Percentiles rank a stretch among this genome's conserved stretches.
Evolutionary conservation across 352 stramenopile genomes (phyloP).

Genomic region (Phytophthora pini): DNA sequence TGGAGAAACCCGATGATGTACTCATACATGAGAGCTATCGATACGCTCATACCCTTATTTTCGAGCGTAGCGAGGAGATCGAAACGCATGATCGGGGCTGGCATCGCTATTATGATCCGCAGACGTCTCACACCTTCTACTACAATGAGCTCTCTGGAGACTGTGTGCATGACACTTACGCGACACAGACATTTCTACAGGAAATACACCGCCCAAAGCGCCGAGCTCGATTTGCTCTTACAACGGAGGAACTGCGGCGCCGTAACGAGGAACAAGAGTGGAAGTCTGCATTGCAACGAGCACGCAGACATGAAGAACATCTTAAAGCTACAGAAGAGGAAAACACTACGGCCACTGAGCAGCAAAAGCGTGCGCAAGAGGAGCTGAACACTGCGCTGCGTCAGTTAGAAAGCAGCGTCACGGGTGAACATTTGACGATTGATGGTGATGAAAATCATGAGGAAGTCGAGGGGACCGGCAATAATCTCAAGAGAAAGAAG

Average conservation of each 20-base stretch:
- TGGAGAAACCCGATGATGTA: conserved; percentile 68
- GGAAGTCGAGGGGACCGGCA: conserved; percentile 11
- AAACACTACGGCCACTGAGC: conserved; percentile 13
- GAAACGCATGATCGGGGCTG: conserved; percentile 57
- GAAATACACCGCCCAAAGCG: conserved; percentile 42
- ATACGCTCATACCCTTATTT: conserved; percentile 61
- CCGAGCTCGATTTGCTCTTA: conserved; percentile 40
- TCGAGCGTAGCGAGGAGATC: conserved; percentile 67
- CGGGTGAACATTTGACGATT: conserved; percentile 58
- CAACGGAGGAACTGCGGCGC: conserved; percentile 51
- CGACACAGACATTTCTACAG: conserved; percentile 44
- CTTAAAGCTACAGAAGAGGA: conserved; percentile 34
- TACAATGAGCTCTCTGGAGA: conserved; percentile 70
- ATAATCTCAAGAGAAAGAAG: conserved; percentile 15
- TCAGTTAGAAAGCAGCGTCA: conserved; percentile 60
- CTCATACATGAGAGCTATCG: conserved; percentile 55
- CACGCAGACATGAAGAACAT: conserved; percentile 46
- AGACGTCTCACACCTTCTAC: conserved; percentile 67
- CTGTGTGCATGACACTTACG: conserved; percentile 64
- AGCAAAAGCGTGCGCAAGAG: conserved; percentile 40
- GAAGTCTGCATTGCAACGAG: conserved; percentile 61
- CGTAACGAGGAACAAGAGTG: conserved; percentile 73
- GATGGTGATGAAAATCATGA: conserved; percentile 16
- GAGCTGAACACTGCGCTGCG: conserved; percentile 48
- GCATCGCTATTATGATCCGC: conserved; percentile 65